Evolutionary conservation across 306 rosid species (phyloP).

Genomic region (Cucurbita argyrosperma): DNA sequence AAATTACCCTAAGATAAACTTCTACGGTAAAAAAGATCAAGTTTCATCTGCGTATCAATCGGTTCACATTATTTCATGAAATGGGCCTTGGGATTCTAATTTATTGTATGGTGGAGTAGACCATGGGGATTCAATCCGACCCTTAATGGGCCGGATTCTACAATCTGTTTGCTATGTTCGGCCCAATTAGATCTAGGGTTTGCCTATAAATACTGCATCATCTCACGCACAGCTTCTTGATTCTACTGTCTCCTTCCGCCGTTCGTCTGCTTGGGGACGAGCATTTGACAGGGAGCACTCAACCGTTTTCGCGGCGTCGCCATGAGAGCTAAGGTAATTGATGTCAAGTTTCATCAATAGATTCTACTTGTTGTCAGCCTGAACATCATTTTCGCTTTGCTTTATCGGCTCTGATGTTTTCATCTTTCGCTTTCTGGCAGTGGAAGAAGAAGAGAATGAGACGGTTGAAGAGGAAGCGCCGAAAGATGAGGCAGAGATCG

Average conservation of each 20-base stretch:
- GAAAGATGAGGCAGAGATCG: conserved; percentile 50
- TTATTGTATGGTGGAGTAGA: background rate
- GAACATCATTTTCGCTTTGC: background rate
- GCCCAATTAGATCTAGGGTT: conserved; percentile 10
- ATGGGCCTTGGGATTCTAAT: too few species aligned
- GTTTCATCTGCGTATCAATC: too few species aligned
- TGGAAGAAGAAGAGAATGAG: conserved; percentile 49
- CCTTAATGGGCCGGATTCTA: background rate
- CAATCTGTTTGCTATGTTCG: background rate
- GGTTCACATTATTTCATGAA: too few species aligned
- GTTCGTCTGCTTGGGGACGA: background rate
- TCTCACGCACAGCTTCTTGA: background rate
- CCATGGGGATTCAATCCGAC: background rate
- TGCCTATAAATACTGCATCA: background rate
- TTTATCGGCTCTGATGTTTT: background rate
- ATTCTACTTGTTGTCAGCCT: background rate
- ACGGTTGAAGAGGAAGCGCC: conserved; percentile 38
- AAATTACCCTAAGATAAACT: too few species aligned
- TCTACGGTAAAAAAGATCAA: too few species aligned
- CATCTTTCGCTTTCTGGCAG: background rate
- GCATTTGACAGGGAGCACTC: background rate
- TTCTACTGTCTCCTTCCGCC: background rate
- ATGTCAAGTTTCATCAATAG: background rate
- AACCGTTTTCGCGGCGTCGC: background rate
- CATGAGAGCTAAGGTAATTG: conserved; percentile 14